Conservation (phyloP, 495 filamentous ascomycete species). For the Margaritispora aquatica region DNA sequence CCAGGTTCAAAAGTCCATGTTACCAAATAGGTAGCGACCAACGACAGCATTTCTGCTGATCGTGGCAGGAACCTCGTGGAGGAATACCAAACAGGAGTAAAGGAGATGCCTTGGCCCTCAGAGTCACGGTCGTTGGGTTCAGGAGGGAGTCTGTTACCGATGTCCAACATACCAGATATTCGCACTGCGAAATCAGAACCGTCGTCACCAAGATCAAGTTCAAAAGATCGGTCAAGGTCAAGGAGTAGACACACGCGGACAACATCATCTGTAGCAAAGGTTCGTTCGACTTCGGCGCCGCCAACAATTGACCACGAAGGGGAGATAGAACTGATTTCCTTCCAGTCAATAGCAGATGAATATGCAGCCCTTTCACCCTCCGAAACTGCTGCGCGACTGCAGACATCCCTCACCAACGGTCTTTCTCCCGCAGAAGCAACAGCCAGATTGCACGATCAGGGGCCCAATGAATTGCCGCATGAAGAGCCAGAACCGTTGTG, state of each 20-base stretch:
- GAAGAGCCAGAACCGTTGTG: constrained; percentile 91
- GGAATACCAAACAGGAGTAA: too few species aligned
- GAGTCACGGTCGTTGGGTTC: constrained; percentile 19
- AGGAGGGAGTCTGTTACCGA: constrained; percentile 13
- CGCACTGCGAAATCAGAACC: constrained; percentile 15
- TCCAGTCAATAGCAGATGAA: constrained; percentile 37
- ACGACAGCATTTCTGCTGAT: constrained; percentile 23
- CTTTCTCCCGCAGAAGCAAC: constrained; percentile 76
- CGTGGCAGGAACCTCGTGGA: constrained; percentile 6
- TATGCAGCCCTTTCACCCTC: constrained; percentile 49
- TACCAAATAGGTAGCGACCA: constrained; percentile 7
- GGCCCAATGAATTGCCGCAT: constrained; percentile 90
- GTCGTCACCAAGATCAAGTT: constrained; percentile 10
- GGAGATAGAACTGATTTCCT: constrained; percentile 9
- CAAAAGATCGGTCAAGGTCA: constrained; percentile 14
- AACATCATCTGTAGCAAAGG: constrained; percentile 23
- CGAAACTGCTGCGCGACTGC: constrained; percentile 71
- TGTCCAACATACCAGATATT: constrained; percentile 21
- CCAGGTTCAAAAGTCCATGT: too few species aligned
- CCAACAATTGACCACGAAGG: not conserved
- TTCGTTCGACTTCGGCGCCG: constrained; percentile 1
- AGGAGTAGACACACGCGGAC: constrained; percentile 21
- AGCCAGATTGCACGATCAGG: constrained; percentile 69
- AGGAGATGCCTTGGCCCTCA: constrained; percentile 21
- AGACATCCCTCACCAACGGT: constrained; percentile 77